Evolutionary conservation across 2,329 filamentous ascomycete genomes (phyloP).

Genomic region (Acephala macrosclerotiorum): DNA sequence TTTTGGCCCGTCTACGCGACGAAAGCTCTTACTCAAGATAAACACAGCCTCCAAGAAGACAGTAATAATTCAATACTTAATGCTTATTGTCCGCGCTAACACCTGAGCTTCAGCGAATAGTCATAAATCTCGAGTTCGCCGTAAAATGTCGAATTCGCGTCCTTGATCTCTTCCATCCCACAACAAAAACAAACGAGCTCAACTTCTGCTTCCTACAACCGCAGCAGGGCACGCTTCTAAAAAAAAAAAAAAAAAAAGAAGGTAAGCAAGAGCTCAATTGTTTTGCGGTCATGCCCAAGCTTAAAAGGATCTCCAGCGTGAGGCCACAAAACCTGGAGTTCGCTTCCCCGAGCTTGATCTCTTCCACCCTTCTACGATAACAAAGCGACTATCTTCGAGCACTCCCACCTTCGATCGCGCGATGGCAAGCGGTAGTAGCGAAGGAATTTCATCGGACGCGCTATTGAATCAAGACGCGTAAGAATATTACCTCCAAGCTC

Average conservation of each 20-base stretch:
- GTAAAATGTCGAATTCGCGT: background rate
- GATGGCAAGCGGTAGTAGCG: background rate
- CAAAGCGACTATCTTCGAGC: background rate
- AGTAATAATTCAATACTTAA: no score
- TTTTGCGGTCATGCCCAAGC: no score
- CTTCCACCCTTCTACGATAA: background rate
- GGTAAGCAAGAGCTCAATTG: no score
- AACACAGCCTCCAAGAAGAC: no score
- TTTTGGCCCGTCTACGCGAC: background rate
- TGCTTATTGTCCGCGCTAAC: no score
- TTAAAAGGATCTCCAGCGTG: background rate
- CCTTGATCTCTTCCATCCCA: background rate
- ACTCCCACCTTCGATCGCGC: background rate
- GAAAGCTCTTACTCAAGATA: background rate
- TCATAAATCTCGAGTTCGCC: background rate
- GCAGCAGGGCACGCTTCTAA: background rate
- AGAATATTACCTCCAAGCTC: background rate
- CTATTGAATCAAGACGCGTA: background rate
- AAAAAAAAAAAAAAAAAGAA: no score
- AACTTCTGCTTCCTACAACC: background rate
- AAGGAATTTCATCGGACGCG: background rate
- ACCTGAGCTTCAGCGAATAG: background rate
- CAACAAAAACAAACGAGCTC: background rate
- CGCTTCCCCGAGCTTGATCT: background rate
- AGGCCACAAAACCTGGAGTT: background rate